phyloP scores from a whole-genome alignment of 1,139 yeast species.

The Saccharomycopsis hybrid region DNA sequence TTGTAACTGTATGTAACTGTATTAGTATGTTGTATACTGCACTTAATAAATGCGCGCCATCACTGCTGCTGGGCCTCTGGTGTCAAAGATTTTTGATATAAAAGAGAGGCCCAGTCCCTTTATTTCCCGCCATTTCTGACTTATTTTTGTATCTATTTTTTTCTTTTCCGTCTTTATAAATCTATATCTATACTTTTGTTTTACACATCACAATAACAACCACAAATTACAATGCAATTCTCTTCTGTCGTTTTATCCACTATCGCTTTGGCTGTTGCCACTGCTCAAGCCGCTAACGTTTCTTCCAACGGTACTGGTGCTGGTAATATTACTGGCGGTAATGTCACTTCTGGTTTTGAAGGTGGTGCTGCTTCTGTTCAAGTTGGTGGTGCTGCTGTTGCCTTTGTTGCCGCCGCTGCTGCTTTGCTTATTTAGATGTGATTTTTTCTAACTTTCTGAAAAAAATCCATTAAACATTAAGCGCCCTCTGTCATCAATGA shows the following conservation, averaged over 20 bases:
- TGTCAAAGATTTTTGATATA: too few relatives aligned
- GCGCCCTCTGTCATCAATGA: neutral
- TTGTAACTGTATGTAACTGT: neutral
- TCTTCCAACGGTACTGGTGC: neutral
- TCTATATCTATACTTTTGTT: too few relatives aligned
- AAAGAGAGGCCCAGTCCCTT: too few relatives aligned
- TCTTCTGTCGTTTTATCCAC: constrained; percentile 1
- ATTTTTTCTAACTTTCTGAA: neutral
- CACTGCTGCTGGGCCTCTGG: too few relatives aligned
- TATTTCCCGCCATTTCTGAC: too few relatives aligned
- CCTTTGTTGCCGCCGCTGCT: neutral
- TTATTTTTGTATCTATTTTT: too few relatives aligned
- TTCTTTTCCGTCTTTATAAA: too few relatives aligned
- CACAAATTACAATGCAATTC: constrained; percentile 3
- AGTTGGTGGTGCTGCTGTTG: constrained; percentile 1
- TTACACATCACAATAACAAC: neutral
- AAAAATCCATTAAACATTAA: too few relatives aligned
- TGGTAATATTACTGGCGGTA: neutral
- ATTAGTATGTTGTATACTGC: neutral
- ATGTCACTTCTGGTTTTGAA: neutral
- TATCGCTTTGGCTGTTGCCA: constrained; percentile 1
- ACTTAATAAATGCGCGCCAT: neutral
- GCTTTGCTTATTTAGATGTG: neutral
- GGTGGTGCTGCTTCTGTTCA: constrained; percentile 1
- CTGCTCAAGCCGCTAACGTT: constrained; percentile 7